phyloP scores from a whole-genome alignment of 495 filamentous ascomycete species.

The Polyplosphaeria fusca region DNA sequence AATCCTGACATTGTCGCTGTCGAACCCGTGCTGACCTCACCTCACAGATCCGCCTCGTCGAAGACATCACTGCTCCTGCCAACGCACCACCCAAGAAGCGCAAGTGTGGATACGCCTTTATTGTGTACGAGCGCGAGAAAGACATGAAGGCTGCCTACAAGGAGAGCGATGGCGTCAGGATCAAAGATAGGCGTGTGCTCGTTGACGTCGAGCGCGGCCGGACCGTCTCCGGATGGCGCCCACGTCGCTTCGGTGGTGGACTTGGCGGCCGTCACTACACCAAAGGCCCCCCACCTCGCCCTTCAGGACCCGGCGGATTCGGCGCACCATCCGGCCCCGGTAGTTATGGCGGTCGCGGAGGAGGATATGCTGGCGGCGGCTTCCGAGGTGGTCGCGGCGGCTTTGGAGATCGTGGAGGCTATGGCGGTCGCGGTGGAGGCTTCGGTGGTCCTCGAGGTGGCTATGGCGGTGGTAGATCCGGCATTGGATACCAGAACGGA shows the following conservation, averaged over 20 bases:
- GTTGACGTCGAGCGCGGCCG: constrained; percentile 96
- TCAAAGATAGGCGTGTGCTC: constrained; percentile 85
- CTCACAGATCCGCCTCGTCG: constrained; percentile 79
- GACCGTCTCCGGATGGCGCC: constrained; percentile 92
- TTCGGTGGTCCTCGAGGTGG: constrained; percentile 27
- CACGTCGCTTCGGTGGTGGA: constrained; percentile 86
- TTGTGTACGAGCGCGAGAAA: constrained; percentile 95
- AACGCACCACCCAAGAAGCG: constrained; percentile 77
- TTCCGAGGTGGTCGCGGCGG: constrained; percentile 60
- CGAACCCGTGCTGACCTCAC: constrained; percentile 7
- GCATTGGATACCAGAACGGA: constrained; percentile 46
- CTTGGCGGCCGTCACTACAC: constrained; percentile 92
- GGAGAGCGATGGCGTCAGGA: constrained; percentile 84
- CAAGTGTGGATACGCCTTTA: constrained; percentile 90
- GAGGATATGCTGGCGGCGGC: constrained; percentile 29
- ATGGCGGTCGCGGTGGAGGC: constrained; percentile 28
- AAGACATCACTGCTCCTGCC: constrained; percentile 61
- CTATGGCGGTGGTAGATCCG: constrained; percentile 33
- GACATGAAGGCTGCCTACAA: constrained; percentile 99
- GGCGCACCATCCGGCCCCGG: constrained; percentile 62
- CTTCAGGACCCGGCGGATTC: constrained; percentile 57
- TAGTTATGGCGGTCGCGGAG: constrained; percentile 51
- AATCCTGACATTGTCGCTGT: background rate
- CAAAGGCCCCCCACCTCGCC: constrained; percentile 71
- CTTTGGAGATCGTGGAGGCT: constrained; percentile 47